phyloP scores from a whole-genome alignment of 148 eudicot genomes.

The Pouteria glomerata region DNA sequence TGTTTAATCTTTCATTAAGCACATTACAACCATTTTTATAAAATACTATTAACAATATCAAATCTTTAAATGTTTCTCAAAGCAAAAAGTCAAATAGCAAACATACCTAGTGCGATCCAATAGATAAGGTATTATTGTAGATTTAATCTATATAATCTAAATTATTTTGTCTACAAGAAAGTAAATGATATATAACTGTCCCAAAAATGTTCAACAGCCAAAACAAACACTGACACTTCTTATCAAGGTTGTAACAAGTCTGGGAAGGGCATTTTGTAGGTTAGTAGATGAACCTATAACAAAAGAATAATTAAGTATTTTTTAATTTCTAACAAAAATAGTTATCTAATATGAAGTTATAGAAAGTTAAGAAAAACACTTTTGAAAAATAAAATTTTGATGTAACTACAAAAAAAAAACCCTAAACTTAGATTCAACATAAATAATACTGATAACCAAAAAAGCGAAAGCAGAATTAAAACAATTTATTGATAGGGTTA shows the following conservation, averaged over 20 bases:
- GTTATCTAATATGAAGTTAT: too few species aligned
- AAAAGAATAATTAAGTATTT: neutral
- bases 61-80: conserved; percentile 11
- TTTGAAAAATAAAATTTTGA: too few species aligned
- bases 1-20: conserved; percentile 97
- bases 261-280: conserved; percentile 95
- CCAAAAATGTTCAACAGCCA: neutral
- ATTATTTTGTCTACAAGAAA: neutral
- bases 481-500: too few species aligned
- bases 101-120: neutral
- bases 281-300: conserved; percentile 78
- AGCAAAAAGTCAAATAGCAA: neutral
- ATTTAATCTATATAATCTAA: neutral
- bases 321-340: too few species aligned
- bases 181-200: neutral
- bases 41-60: conserved; percentile 60
- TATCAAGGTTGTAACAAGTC: conserved; percentile 93
- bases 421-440: too few species aligned
- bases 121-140: neutral
- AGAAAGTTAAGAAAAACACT: too few species aligned
- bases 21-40: conserved; percentile 98
- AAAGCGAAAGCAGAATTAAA: too few species aligned
- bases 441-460: too few species aligned
- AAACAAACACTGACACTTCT: conserved; percentile 39
- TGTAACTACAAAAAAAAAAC: too few species aligned